Percentiles rank a stretch among this genome's conserved stretches.
Evolutionary conservation across 2,329 filamentous ascomycete species (phyloP).

Genomic region (Pseudogymnoascus sp.): DNA sequence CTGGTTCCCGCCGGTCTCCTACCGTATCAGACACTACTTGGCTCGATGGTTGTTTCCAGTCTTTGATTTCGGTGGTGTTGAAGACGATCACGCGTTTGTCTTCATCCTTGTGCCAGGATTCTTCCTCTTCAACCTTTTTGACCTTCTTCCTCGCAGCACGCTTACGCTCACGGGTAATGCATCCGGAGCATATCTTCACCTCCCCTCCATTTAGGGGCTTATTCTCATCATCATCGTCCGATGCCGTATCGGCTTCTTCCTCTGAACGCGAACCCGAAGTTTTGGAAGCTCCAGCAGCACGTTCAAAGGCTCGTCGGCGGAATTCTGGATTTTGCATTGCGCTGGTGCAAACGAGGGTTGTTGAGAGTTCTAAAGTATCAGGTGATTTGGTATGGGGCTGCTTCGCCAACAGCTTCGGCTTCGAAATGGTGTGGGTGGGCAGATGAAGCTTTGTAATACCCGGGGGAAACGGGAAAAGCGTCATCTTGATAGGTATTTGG

Average conservation of each 20-base stretch:
- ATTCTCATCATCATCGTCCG: conserved; percentile 42
- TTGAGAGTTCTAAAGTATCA: conserved; percentile 71
- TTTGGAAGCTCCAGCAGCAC: conserved; percentile 40
- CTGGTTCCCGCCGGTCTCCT: conserved; percentile 37
- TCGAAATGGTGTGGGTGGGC: conserved; percentile 84
- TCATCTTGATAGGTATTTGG: conserved; percentile 83
- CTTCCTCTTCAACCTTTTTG: conserved; percentile 87
- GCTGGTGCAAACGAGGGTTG: conserved; percentile 82
- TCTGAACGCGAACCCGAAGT: conserved; percentile 15
- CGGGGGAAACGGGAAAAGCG: conserved; percentile 63
- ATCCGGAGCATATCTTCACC: conserved; percentile 84
- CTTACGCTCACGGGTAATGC: conserved; percentile 85
- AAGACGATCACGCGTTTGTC: conserved; percentile 79
- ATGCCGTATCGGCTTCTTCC: conserved; percentile 35
- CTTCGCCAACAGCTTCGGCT: conserved; percentile 81
- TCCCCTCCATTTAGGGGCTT: conserved; percentile 85
- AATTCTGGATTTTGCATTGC: conserved; percentile 70
- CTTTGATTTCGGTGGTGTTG: conserved; percentile 79
- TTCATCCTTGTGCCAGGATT: conserved; percentile 75
- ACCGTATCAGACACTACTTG: conserved; percentile 39
- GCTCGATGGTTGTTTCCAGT: conserved; percentile 61
- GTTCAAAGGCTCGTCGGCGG: conserved; percentile 56
- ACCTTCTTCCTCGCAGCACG: conserved; percentile 85
- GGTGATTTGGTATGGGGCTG: conserved; percentile 54
- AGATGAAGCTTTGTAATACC: conserved; percentile 76